Evolutionary conservation across 305 asterid genomes (phyloP), one percentile per base, ranked within the genome.

Genomic region (Withania somnifera): DNA sequence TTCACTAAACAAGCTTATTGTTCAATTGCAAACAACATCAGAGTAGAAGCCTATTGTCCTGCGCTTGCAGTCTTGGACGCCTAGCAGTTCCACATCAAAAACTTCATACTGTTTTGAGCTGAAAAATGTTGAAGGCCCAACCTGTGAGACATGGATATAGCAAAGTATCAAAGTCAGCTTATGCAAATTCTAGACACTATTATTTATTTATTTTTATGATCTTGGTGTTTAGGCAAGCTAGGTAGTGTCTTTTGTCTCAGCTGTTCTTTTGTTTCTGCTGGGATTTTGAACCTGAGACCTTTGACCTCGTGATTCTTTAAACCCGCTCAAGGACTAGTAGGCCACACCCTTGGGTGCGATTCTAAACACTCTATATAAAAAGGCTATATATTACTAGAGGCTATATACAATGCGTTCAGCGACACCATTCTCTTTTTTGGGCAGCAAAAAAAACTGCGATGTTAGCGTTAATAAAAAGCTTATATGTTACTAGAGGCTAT

Each of bases 51-150:
- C 98, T 20, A 97, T 94, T 7, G 98, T 94, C 89, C 98, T 90
- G 87, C 98, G 88, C 15, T 81, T 87, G 89, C 99, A 97, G 82
- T 97, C 97, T 86, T 97, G 93, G 85, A 97, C 85, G 89, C 90
- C 86, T 81, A 97, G 87, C 89, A 97, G 83, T 87, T 97, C 98
- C 58, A 97, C 90, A 42, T 97, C 98, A 40, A 97, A 97, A 64
- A 97, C 98, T 87, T 97, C 99, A 75, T 87, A 94, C 77, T 97
- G 98, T 88, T 93, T 97, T 45, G 99, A 88, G 91, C 99, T 97
- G 92, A 94, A 97, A 86, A 97, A 97, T 5, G 98, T 97, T n/a
- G 99, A 93, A 79, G 98, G 99, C 69, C 98, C 99, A 14, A 94
- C 98, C 98, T 96, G 91, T 82, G 68, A 77, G 60, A 58, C 64